phyloP scores from a whole-genome alignment of 805 yeast genomes.

The Clavispora carvajalis region DNA sequence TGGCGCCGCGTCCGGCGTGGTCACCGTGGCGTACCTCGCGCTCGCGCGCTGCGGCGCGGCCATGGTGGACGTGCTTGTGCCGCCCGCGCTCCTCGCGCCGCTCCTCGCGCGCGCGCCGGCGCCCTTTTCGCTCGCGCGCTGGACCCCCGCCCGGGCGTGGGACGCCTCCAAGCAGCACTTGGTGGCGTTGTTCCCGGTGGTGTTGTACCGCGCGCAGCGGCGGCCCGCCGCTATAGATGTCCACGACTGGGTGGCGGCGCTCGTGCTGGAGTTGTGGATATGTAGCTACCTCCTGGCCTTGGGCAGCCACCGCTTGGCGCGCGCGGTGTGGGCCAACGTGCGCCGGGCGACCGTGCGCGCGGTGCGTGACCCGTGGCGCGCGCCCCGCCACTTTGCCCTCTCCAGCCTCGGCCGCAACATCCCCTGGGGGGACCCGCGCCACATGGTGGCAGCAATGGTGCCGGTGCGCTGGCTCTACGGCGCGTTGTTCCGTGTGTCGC shows the following conservation, averaged over 20 bases:
- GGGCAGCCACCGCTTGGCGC: conserved; percentile 29
- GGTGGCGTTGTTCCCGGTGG: conserved; percentile 35
- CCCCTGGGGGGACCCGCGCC: conserved; percentile 25
- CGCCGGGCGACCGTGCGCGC: no score
- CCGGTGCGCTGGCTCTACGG: conserved; percentile 37
- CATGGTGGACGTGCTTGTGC: conserved; percentile 33
- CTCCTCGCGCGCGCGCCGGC: conserved; percentile 12
- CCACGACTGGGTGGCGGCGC: conserved; percentile 11
- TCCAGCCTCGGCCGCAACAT: conserved; percentile 16
- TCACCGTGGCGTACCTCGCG: conserved; percentile 36
- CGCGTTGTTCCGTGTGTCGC: conserved; percentile 24
- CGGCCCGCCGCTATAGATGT: conserved; percentile 13
- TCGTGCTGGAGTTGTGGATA: conserved; percentile 31
- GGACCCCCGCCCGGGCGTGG: conserved; percentile 9
- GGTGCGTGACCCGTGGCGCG: neutral
- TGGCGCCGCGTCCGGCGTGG: conserved; percentile 36
- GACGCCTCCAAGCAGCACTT: conserved; percentile 35
- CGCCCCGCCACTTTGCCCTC: neutral
- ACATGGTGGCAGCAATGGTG: conserved; percentile 29
- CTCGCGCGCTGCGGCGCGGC: conserved; percentile 33
- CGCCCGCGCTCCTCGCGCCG: conserved; percentile 26
- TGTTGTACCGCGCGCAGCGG: conserved; percentile 33
- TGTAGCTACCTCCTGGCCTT: conserved; percentile 33
- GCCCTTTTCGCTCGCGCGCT: neutral
- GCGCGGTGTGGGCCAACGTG: conserved; percentile 13